Evolutionary conservation across 2,329 filamentous ascomycete genomes (phyloP).

Genomic region (Erysiphe pisi): DNA sequence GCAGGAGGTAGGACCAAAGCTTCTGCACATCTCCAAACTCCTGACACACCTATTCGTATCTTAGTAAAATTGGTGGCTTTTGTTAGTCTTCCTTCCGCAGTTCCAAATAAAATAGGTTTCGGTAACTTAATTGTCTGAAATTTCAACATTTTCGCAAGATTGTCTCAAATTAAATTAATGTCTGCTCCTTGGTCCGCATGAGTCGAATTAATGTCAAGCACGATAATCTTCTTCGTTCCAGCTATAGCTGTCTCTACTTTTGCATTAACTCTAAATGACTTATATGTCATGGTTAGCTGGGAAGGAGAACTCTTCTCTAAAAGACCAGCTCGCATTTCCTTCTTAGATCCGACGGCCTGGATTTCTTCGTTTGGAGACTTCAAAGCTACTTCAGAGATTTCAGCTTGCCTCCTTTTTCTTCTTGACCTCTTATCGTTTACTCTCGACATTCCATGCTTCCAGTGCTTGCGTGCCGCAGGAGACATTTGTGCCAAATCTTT

Average conservation of each 20-base stretch:
- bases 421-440: background rate
- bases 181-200: slow-evolving; percentile 6
- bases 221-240: slow-evolving; percentile 14
- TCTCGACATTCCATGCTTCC: slow-evolving; percentile 1
- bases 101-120: slow-evolving; percentile 12
- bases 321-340: background rate
- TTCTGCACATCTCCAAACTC: background rate
- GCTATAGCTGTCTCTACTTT: slow-evolving; percentile 19
- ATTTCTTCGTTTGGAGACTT: background rate
- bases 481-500: slow-evolving; percentile 23
- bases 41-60: background rate
- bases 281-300: background rate
- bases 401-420: slow-evolving; percentile 17
- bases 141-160: background rate
- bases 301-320: background rate
- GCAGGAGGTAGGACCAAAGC: background rate
- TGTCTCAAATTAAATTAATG: slow-evolving; percentile 17
- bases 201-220: slow-evolving; percentile 7
- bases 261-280: slow-evolving; percentile 18
- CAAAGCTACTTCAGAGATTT: slow-evolving; percentile 15
- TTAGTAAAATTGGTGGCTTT: background rate
- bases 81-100: background rate
- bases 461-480: slow-evolving; percentile 13
- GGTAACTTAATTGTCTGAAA: slow-evolving; percentile 14
- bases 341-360: background rate